Evolutionary conservation across 768 basidiomycete genomes (phyloP), one percentile per base, ranked within the genome.

Genomic region (Trametes villosa): DNA sequence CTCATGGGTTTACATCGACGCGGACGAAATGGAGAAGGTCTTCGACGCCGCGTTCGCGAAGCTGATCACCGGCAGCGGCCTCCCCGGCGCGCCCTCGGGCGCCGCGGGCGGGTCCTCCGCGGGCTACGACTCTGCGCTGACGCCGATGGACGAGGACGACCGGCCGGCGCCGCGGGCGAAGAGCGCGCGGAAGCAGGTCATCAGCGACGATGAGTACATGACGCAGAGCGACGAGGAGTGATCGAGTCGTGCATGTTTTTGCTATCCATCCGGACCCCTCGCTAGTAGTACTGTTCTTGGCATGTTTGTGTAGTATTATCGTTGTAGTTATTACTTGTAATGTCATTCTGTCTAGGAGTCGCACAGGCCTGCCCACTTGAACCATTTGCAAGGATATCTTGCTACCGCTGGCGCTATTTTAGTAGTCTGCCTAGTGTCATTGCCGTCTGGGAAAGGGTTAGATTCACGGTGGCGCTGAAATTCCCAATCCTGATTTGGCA

Each of bases 1-100:
- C 1, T 96, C 94, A 0, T 94, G 92, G 91, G 94, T 97, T 36
- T 96, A 95, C 74, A 81, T 91, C 61, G 94, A 96, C 62, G 95
- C 96, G 9, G 91, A 93, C 49, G 92, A 94, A 77, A 93, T 96
- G 91, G 91, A 96, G 76, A 91, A 90, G 70, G 87, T 88, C 49
- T 94, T 96, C 72, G 83, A 90, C 60, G 79, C 85, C 27, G 78
- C 87, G 9, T 93, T 88, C 68, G 81, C 86, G 42, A 83, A 83
- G 34, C 75, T 79, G 51, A 86, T 89, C 45, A 78, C 75, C 15
- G 89, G 88, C 22, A 86, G 84, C 41, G 89, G 88, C 44, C 78
- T 92, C 24, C 91, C 92, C 40, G 92, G 92, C 57, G 90, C 89
- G 3, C 82, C 86, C 81, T 3, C 46, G 2, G 33, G 24, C 8